A percentile compares a stretch with the other conserved stretches of the same genome.
phyloP scores from a whole-genome alignment of 139 green algal genomes.

The Chlorella sp. region DNA sequence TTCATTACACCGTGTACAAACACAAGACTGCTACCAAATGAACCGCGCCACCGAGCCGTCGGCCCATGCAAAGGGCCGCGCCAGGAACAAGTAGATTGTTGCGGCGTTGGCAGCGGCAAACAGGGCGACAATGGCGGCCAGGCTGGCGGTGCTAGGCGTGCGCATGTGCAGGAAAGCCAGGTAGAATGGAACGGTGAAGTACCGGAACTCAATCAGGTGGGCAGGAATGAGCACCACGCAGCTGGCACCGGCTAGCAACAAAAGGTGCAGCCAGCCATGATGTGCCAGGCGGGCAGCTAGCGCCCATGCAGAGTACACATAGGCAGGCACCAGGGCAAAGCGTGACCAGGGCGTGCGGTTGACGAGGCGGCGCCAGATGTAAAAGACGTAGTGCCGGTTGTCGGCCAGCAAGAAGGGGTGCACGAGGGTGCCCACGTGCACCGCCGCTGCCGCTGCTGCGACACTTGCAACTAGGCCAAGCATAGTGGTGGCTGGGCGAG shows the following conservation, averaged over 20 bases:
- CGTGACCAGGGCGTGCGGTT: slow-evolving; percentile 8
- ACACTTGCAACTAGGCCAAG: neutral
- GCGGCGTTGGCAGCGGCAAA: slow-evolving; percentile 61
- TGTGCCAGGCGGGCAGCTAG: slow-evolving; percentile 40
- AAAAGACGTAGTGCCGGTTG: slow-evolving; percentile 97
- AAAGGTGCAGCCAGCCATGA: slow-evolving; percentile 46
- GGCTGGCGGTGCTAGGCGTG: neutral
- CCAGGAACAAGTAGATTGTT: slow-evolving; percentile 78
- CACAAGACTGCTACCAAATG: slow-evolving; percentile 83
- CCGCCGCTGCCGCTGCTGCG: slow-evolving; percentile 10
- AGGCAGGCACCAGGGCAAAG: slow-evolving; percentile 61
- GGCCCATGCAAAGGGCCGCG: slow-evolving; percentile 68
- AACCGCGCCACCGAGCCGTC: slow-evolving; percentile 83
- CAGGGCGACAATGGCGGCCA: neutral
- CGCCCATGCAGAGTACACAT: slow-evolving; percentile 45
- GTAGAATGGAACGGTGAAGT: slow-evolving; percentile 80
- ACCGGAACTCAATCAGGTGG: slow-evolving; percentile 89
- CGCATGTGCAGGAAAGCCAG: slow-evolving; percentile 67
- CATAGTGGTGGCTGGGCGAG: neutral
- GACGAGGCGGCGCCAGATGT: slow-evolving; percentile 83
- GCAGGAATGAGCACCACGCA: slow-evolving; percentile 75
- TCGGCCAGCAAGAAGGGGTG: slow-evolving; percentile 95
- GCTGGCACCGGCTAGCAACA: slow-evolving; percentile 44
- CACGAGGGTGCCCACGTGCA: slow-evolving; percentile 55
- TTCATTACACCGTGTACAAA: no score